A percentile compares a stretch with the other conserved stretches of the same genome.
These are phyloP conservation scores for Hydnum rufescens DNA, from an alignment of 768 basidiomycete species.

Conservation along the genomic window DNA sequence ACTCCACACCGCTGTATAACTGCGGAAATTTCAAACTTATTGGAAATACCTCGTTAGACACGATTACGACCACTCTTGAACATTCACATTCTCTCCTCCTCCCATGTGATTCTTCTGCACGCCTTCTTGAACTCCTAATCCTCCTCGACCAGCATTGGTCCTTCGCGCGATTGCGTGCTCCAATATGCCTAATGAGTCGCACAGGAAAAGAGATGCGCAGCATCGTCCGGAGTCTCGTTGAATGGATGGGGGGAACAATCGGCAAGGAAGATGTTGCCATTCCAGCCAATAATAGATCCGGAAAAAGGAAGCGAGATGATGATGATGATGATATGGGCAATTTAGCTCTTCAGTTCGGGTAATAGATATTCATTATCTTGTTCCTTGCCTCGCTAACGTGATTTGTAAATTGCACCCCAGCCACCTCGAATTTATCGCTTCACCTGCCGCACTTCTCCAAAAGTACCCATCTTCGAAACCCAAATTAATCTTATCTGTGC, in stretches of 20 bases:
- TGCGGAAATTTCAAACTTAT: conserved; percentile 3
- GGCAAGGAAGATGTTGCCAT: conserved; percentile 61
- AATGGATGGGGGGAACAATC: conserved; percentile 93
- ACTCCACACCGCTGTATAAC: conserved; percentile 7
- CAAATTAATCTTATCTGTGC: conserved; percentile 85
- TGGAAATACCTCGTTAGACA: conserved; percentile 36
- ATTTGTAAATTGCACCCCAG: conserved; percentile 22
- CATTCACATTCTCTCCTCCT: conserved; percentile 68
- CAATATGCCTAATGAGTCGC: conserved; percentile 82
- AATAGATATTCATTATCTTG: not conserved
- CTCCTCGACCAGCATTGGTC: conserved; percentile 96
- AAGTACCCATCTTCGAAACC: conserved; percentile 74
- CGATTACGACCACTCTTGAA: conserved; percentile 69
- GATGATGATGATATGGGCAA: conserved; percentile 59
- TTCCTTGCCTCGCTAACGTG: not conserved
- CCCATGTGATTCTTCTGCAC: conserved; percentile 83
- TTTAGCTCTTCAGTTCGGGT: conserved; percentile 78
- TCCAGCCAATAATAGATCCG: conserved; percentile 37
- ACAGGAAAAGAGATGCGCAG: conserved; percentile 87
- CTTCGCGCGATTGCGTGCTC: conserved; percentile 52
- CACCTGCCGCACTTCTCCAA: conserved; percentile 57
- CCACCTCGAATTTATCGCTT: conserved; percentile 80
- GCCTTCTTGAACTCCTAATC: conserved; percentile 89
- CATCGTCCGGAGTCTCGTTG: conserved; percentile 92
- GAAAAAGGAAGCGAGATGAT: conserved; percentile 29